Evolutionary conservation across 352 stramenopile genomes (phyloP).

Genomic region (Phytophthora pluvialis): DNA sequence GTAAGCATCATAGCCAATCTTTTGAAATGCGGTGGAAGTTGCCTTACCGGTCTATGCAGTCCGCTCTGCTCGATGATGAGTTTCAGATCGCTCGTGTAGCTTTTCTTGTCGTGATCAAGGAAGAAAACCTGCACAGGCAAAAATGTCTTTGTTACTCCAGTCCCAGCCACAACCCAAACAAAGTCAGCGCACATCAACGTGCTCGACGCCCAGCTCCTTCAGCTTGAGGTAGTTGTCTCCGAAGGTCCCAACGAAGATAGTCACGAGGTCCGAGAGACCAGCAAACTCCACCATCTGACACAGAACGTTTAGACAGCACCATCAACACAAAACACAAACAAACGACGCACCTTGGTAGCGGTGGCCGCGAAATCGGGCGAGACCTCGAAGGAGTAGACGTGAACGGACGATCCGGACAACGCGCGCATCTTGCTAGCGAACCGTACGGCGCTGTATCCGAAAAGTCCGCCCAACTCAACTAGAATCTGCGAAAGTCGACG

Average conservation of each 20-base stretch:
- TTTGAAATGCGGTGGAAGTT: too few relatives aligned
- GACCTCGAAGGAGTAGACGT: slow-evolving; percentile 59
- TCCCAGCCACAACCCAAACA: too few relatives aligned
- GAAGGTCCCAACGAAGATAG: slow-evolving; percentile 47
- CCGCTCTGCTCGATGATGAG: slow-evolving; percentile 44
- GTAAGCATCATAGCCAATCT: too few relatives aligned
- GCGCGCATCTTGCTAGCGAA: slow-evolving; percentile 44
- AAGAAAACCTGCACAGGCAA: slow-evolving; percentile 50
- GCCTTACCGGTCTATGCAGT: slow-evolving; percentile 32
- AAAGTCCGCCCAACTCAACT: slow-evolving; percentile 46
- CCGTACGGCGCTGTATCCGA: slow-evolving; percentile 54
- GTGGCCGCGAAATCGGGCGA: slow-evolving; percentile 41
- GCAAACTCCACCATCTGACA: slow-evolving; percentile 44
- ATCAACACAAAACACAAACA: too few relatives aligned
- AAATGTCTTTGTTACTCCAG: too few relatives aligned
- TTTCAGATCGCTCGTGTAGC: slow-evolving; percentile 42
- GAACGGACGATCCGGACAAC: slow-evolving; percentile 23
- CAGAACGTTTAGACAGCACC: too few relatives aligned
- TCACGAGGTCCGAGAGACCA: slow-evolving; percentile 37
- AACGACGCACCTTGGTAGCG: slow-evolving; percentile 44
- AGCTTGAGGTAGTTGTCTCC: slow-evolving; percentile 34
- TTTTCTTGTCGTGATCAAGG: slow-evolving; percentile 45
- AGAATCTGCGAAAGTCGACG: slow-evolving; percentile 41
- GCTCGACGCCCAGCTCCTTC: slow-evolving; percentile 34
- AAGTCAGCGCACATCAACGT: slow-evolving; percentile 44